A percentile compares a stretch with the other conserved stretches of the same genome.
phyloP scores from a whole-genome alignment of 2,329 filamentous ascomycete genomes.

The Botrytis deweyae region DNA sequence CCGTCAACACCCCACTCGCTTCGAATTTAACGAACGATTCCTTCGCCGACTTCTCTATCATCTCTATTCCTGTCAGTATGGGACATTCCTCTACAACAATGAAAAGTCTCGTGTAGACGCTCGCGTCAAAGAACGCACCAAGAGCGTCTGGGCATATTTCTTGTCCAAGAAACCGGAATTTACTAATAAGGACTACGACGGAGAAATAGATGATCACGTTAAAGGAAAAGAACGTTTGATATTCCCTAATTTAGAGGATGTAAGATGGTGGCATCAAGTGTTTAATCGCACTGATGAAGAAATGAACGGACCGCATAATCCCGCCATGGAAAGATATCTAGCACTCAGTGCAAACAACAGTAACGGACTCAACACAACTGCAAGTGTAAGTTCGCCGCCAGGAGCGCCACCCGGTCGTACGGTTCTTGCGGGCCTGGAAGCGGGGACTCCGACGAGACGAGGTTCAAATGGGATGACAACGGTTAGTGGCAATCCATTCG shows the following conservation, averaged over 20 bases:
- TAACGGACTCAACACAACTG: conserved; percentile 9
- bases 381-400: conserved; percentile 7
- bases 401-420: not conserved
- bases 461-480: conserved; percentile 37
- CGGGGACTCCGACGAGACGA: conserved; percentile 28
- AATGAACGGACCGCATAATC: conserved; percentile 75
- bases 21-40: conserved; percentile 96
- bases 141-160: conserved; percentile 96
- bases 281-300: conserved; percentile 87
- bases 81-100: conserved; percentile 92
- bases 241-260: conserved; percentile 71
- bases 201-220: conserved; percentile 71
- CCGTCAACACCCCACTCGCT: conserved; percentile 80
- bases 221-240: conserved; percentile 80
- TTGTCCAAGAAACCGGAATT: conserved; percentile 78
- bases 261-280: conserved; percentile 91
- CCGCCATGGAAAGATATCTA: conserved; percentile 43
- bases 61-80: conserved; percentile 93
- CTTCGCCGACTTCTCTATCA: conserved; percentile 87
- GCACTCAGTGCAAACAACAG: conserved; percentile 14
- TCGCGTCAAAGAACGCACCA: conserved; percentile 66
- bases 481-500: conserved; percentile 39
- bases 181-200: conserved; percentile 75
- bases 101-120: conserved; percentile 82
- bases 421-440: conserved; percentile 14